A percentile compares a stretch with the other conserved stretches of the same genome.
phyloP scores from a whole-genome alignment of 2,329 filamentous ascomycete genomes.

The Claviceps sp. region DNA sequence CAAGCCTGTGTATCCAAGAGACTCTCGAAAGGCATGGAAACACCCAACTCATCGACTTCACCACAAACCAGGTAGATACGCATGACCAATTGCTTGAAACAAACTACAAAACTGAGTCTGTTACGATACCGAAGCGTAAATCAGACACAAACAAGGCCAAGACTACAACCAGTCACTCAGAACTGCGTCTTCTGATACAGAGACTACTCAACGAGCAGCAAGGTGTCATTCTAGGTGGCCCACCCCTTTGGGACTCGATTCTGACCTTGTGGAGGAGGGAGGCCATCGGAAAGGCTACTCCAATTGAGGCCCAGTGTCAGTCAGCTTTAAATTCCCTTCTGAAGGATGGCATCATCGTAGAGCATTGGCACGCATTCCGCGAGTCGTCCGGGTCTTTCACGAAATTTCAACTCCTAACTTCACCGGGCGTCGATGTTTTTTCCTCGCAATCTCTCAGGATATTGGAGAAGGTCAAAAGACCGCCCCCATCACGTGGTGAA shows the following conservation, averaged over 20 bases:
- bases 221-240: conserved; percentile 38
- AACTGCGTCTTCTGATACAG: conserved; percentile 12
- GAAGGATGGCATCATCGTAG: conserved; percentile 20
- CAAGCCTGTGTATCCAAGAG: not conserved
- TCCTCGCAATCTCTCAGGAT: conserved; percentile 27
- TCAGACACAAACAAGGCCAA: not conserved
- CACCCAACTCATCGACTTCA: not conserved
- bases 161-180: not conserved
- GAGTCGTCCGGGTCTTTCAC: conserved; percentile 26
- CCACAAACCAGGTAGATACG: not conserved
- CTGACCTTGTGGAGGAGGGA: conserved; percentile 30
- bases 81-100: not conserved
- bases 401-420: conserved; percentile 31
- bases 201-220: conserved; percentile 17
- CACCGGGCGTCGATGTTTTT: conserved; percentile 27
- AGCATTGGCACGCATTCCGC: conserved; percentile 32
- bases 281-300: conserved; percentile 26
- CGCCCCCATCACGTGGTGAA: conserved; percentile 14
- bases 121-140: not conserved
- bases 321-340: conserved; percentile 25
- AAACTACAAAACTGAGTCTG: not conserved
- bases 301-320: conserved; percentile 25
- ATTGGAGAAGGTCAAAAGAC: conserved; percentile 33
- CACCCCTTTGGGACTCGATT: conserved; percentile 34
- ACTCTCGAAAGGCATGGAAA: not conserved